A percentile compares a stretch with the other conserved stretches of the same genome.
Conservation (phyloP, 805 yeast species). For the Saccharomycopsis sp. region DNA sequence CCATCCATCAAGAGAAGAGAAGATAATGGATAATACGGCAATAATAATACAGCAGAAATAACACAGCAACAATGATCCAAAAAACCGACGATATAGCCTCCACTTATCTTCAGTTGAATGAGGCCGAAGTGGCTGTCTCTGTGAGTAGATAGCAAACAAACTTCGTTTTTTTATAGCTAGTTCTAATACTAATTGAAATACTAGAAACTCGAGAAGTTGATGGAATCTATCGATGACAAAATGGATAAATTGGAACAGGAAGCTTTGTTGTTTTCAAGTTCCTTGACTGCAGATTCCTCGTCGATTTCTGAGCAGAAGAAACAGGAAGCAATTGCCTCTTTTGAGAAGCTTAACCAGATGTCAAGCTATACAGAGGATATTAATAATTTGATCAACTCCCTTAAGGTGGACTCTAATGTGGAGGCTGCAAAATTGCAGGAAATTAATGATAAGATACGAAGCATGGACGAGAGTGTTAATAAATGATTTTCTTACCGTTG, state of each 20-base stretch:
- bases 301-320: neutral
- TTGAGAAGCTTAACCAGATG: neutral
- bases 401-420: too few species aligned
- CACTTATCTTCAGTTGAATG: slow-evolving; percentile 52
- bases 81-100: slow-evolving; percentile 38
- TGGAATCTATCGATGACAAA: slow-evolving; percentile 58
- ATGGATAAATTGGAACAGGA: slow-evolving; percentile 52
- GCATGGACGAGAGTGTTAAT: slow-evolving; percentile 21
- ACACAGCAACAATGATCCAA: neutral
- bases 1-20: too few species aligned
- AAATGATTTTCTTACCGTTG: slow-evolving; percentile 20
- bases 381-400: neutral
- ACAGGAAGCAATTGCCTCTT: neutral
- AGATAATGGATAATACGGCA: too few species aligned
- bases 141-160: slow-evolving; percentile 21
- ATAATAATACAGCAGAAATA: too few species aligned
- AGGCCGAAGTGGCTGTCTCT: slow-evolving; percentile 61
- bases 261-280: slow-evolving; percentile 30
- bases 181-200: neutral
- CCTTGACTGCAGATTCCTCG: neutral
- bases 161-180: neutral
- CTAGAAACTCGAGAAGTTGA: slow-evolving; percentile 49
- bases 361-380: neutral
- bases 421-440: neutral
- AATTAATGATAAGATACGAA: neutral